Percentiles rank a stretch among this genome's conserved stretches.
phyloP scores from a whole-genome alignment of 2,329 filamentous ascomycete species.

The Pseudocercospora macadamiae region DNA sequence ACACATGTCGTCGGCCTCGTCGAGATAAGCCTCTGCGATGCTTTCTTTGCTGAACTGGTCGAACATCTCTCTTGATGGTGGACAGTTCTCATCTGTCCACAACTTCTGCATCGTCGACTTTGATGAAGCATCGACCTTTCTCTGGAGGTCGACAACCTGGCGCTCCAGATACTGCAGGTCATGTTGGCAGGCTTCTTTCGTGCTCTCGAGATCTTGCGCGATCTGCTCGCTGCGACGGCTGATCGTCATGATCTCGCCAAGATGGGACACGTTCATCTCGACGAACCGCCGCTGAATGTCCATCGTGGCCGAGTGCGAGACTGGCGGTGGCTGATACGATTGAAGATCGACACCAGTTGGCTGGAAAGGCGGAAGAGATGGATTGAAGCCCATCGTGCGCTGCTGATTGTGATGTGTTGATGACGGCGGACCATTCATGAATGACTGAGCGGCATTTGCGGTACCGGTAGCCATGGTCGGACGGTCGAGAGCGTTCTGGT shows the following conservation, averaged over 20 bases:
- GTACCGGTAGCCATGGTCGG: too few relatives aligned
- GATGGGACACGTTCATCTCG: slow-evolving; percentile 14
- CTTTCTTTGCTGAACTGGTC: slow-evolving; percentile 7
- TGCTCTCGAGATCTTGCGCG: slow-evolving; percentile 10
- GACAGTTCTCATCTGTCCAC: background rate
- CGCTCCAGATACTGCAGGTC: slow-evolving; percentile 21
- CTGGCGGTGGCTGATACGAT: background rate
- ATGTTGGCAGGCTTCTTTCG: slow-evolving; percentile 8
- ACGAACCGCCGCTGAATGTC: slow-evolving; percentile 6
- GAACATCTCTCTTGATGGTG: background rate
- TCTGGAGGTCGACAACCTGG: slow-evolving; percentile 18
- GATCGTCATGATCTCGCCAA: slow-evolving; percentile 15
- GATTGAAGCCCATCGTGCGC: background rate
- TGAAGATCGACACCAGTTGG: slow-evolving; percentile 5
- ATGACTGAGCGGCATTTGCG: too few relatives aligned
- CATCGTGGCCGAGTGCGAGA: background rate
- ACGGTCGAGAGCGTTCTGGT: background rate
- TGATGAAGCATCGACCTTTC: background rate
- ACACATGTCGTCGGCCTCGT: slow-evolving; percentile 11
- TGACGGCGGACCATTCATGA: too few relatives aligned
- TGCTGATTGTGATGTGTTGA: background rate
- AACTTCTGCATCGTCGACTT: background rate
- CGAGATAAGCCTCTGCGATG: slow-evolving; percentile 11
- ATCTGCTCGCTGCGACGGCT: slow-evolving; percentile 11
- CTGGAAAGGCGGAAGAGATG: slow-evolving; percentile 15